Evolutionary conservation across 1,139 yeast species (phyloP).

Genomic region (Yamadazyma trypodendri): DNA sequence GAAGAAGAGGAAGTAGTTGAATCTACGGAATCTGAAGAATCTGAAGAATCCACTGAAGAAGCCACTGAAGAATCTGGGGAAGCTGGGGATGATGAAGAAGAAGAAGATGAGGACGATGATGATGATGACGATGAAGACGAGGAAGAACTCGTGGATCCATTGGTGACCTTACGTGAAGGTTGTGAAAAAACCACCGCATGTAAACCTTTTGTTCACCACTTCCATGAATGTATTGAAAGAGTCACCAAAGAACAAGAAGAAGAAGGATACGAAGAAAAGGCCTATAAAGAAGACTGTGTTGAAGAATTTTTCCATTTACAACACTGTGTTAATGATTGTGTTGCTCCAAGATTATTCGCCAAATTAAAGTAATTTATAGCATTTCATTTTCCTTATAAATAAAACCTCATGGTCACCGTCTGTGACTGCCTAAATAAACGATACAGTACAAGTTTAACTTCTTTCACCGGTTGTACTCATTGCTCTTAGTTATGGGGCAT

Average conservation of each 20-base stretch:
- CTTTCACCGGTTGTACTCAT: too few relatives aligned
- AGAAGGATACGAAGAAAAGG: constrained; percentile 72
- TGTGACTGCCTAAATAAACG: constrained; percentile 4
- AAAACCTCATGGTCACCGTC: background rate
- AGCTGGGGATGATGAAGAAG: constrained; percentile 56
- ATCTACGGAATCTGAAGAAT: constrained; percentile 13
- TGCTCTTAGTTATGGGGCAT: background rate
- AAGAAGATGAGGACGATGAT: constrained; percentile 67
- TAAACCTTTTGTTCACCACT: constrained; percentile 79
- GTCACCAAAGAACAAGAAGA: constrained; percentile 86
- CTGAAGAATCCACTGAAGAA: constrained; percentile 25
- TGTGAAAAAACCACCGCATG: constrained; percentile 70
- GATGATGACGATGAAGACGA: constrained; percentile 80
- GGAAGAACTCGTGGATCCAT: constrained; percentile 68
- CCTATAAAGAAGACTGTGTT: constrained; percentile 94
- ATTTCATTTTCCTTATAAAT: constrained; percentile 2
- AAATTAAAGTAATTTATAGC: constrained; percentile 62
- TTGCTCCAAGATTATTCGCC: constrained; percentile 86
- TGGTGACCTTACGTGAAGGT: constrained; percentile 64
- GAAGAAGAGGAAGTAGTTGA: constrained; percentile 21
- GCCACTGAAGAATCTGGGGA: constrained; percentile 37
- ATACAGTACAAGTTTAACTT: background rate
- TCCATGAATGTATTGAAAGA: constrained; percentile 92
- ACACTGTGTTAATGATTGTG: constrained; percentile 90
- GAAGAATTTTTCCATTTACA: constrained; percentile 97